Evolutionary conservation across 139 green algal genomes (phyloP).

Genomic region (Chlamydomonas urium): DNA sequence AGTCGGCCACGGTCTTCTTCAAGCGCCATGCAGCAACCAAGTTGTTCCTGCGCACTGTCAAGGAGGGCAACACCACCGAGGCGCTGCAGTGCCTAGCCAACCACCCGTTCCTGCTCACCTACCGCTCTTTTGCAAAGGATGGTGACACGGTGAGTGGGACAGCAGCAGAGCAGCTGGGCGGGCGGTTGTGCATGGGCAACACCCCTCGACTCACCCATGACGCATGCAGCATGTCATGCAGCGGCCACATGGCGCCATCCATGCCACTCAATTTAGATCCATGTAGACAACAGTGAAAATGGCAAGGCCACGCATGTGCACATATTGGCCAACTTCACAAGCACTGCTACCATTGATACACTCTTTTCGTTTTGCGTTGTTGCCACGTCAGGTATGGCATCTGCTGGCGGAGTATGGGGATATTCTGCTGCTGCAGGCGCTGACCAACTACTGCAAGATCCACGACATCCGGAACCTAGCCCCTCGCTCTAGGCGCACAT

Average conservation of each 20-base stretch:
- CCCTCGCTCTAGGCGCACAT: neutral
- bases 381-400: conserved; percentile 17
- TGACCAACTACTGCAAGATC: conserved; percentile 27
- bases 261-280: neutral
- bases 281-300: too few relatives aligned
- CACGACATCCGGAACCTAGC: conserved; percentile 2
- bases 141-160: conserved; percentile 7
- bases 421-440: conserved; percentile 2
- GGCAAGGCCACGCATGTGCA: neutral
- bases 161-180: neutral
- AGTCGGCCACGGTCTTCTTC: too few relatives aligned
- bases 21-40: too few relatives aligned
- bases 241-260: neutral
- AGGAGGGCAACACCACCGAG: conserved; percentile 2
- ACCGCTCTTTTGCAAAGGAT: neutral
- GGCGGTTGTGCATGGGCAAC: neutral
- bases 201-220: neutral
- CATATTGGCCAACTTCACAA: neutral
- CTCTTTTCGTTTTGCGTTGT: neutral
- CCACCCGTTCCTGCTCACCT: conserved; percentile 2
- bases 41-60: neutral
- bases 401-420: conserved; percentile 26
- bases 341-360: neutral
- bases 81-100: neutral
- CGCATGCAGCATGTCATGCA: neutral